Evolutionary conservation across 2,329 filamentous ascomycete species (phyloP), one percentile per base, ranked within the genome.

Genomic region (Fusarium piperis): DNA sequence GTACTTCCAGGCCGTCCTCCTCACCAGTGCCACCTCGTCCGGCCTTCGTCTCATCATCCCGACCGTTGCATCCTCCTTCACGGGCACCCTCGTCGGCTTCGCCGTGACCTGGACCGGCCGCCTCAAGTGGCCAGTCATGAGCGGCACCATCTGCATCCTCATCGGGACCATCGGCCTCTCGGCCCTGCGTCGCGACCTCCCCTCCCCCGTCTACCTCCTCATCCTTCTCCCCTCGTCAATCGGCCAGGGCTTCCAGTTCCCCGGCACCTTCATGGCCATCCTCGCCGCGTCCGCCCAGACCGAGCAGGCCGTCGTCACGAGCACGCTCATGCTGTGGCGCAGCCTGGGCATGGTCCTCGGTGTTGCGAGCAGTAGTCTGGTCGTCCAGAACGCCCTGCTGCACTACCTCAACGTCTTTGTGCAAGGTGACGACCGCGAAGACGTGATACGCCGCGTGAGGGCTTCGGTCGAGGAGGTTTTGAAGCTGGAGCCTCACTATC

Each of bases 1-100:
- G 9, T 95, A 91, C 83, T 94, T 93, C 81, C 92, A 94, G 78
- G 91, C 90, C 38, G 92, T 94, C 28, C 89, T 93, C 53, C 85
- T 92, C 58, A 90, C 91, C 64, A 87, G 86, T 7, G 90, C 93
- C 16, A 94, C 92, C 1, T 83, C 86, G 26, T 93, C 92, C 1
- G 93, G 93, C n/a, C 87, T 94, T 30, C 88, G 90, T 46, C 90
- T 95, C 59, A 86, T 93, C 20, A 83, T 91, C 8, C 90, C 91
- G 6, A 89, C 90, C 1, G 73, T 90, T 28, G 87, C 86, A 3
- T 81, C 88, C 30, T 90, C 89, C 46, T 51, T 80, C 35, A 81
- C 85, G 8, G 91, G 90, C 48, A 85, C 89, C 2, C 77, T 83
- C 0, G 90, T 89, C 2, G 90, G 91, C 3, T 87, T 92, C 76